A percentile compares a stretch with the other conserved stretches of the same genome.
Conservation (phyloP, 305 asterid species). For the Fraxinus sp. region DNA sequence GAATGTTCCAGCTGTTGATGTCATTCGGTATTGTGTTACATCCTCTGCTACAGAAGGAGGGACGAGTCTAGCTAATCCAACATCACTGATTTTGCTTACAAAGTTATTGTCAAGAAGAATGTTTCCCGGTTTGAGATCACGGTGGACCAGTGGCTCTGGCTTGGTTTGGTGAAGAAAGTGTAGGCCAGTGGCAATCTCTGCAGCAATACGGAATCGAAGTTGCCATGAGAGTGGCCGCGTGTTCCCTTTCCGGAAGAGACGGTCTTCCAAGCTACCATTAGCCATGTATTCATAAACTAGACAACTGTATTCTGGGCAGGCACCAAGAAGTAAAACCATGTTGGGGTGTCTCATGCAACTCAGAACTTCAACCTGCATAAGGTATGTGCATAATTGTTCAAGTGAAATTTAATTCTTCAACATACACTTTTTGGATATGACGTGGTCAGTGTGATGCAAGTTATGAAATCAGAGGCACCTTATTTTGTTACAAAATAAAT, state of each 20-base stretch:
- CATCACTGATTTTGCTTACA: slow-evolving; percentile 84
- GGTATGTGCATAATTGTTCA: not conserved
- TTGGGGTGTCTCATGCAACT: slow-evolving; percentile 90
- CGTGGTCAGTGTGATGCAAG: not conserved
- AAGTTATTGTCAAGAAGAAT: slow-evolving; percentile 71
- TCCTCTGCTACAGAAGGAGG: slow-evolving; percentile 61
- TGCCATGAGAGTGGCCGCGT: slow-evolving; percentile 71
- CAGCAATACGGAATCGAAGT: slow-evolving; percentile 69
- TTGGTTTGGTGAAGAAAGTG: slow-evolving; percentile 84
- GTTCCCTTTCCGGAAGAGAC: slow-evolving; percentile 51
- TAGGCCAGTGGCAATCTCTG: slow-evolving; percentile 74
- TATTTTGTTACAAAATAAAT: not conserved
- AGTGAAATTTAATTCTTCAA: not conserved
- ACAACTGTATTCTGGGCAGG: slow-evolving; percentile 96
- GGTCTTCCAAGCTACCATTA: slow-evolving; percentile 89
- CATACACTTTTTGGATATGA: not conserved
- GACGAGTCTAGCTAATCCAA: slow-evolving; percentile 79
- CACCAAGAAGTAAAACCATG: slow-evolving; percentile 88
- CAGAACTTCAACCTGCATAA: slow-evolving; percentile 69
- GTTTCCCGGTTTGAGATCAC: slow-evolving; percentile 87
- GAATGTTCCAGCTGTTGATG: slow-evolving; percentile 88
- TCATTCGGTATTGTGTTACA: slow-evolving; percentile 72
- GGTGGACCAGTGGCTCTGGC: slow-evolving; percentile 92
- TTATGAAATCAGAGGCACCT: not conserved
- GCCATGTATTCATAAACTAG: slow-evolving; percentile 83